phyloP scores from a whole-genome alignment of 805 yeast species.

The Danielia reshetovae region DNA sequence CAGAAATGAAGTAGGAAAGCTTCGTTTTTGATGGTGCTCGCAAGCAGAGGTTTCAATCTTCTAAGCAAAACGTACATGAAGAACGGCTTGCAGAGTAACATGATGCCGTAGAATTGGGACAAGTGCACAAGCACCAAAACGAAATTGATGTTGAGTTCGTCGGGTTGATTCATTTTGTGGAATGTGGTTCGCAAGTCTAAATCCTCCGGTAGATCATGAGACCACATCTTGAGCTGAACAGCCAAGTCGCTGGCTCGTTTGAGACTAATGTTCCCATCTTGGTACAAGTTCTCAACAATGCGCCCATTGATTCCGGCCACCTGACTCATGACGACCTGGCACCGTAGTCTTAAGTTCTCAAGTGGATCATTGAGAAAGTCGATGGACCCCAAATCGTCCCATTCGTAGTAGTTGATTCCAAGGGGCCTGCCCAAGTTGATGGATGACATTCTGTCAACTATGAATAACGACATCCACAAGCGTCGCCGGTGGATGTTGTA shows the following conservation, averaged over 20 bases:
- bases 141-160: constrained; percentile 7
- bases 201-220: constrained; percentile 27
- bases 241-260: constrained; percentile 31
- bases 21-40: constrained; percentile 12
- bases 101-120: constrained; percentile 32
- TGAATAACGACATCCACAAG: constrained; percentile 30
- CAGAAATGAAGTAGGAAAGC: constrained; percentile 22
- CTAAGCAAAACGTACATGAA: constrained; percentile 28
- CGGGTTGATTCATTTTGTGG: constrained; percentile 2
- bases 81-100: constrained; percentile 40
- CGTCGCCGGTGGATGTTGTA: constrained; percentile 29
- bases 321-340: constrained; percentile 25
- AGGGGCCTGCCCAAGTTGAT: constrained; percentile 35
- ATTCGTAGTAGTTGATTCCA: constrained; percentile 31
- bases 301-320: constrained; percentile 26
- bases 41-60: constrained; percentile 7
- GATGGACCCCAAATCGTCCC: constrained; percentile 31
- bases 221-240: constrained; percentile 31
- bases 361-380: constrained; percentile 14
- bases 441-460: constrained; percentile 31
- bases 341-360: constrained; percentile 14
- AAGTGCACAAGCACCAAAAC: constrained; percentile 31
- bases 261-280: constrained; percentile 25
- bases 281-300: constrained; percentile 29
- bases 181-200: constrained; percentile 21